These are phyloP conservation scores for Toxoplasma gondii DNA, from an alignment of 169 alveolate species.

Conservation along the genomic window DNA sequence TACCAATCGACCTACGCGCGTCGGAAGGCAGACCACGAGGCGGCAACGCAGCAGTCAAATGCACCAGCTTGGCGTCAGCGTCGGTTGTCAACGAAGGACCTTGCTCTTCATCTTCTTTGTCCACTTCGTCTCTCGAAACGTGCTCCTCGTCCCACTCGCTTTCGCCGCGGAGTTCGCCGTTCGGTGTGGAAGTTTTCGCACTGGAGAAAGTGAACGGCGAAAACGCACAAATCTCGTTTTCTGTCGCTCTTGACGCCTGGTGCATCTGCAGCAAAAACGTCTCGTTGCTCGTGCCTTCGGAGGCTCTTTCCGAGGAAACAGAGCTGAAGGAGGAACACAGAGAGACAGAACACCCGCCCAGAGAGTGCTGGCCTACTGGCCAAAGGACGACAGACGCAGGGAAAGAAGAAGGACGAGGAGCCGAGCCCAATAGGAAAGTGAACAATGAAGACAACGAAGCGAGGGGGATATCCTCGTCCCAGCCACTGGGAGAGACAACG, in stretches of 20 bases:
- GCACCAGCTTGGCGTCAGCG: too few species aligned
- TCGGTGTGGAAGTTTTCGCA: slow-evolving; percentile 49
- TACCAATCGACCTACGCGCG: too few species aligned
- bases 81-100: too few species aligned
- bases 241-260: slow-evolving; percentile 52
- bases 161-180: background rate
- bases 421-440: too few species aligned
- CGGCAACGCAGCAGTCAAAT: too few species aligned
- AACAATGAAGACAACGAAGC: too few species aligned
- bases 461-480: background rate
- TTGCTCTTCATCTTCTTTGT: too few species aligned
- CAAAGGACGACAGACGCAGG: background rate
- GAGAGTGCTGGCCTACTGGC: background rate
- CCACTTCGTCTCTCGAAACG: background rate
- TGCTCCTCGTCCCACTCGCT: background rate
- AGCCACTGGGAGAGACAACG: background rate
- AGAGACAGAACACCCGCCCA: background rate
- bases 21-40: too few species aligned
- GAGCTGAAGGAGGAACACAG: background rate
- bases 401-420: too few species aligned
- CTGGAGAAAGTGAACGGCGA: slow-evolving; percentile 67
- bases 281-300: slow-evolving; percentile 43
- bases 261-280: slow-evolving; percentile 66
- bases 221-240: slow-evolving; percentile 59
- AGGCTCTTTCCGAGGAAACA: background rate